Evolutionary conservation across 306 rosid genomes (phyloP).

Genomic region (Castanea mollissima): DNA sequence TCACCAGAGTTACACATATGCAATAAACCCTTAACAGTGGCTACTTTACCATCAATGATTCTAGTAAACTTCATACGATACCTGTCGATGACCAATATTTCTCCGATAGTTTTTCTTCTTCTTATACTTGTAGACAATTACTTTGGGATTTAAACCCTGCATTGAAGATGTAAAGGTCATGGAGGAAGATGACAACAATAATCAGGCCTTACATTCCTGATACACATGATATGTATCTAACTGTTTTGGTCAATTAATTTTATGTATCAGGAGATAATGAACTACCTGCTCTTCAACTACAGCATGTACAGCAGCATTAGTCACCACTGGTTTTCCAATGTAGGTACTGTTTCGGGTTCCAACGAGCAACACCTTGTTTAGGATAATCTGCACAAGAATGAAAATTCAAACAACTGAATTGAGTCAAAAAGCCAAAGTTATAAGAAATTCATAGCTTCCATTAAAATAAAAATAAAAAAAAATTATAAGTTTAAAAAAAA

Average conservation of each 20-base stretch:
- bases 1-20: background rate
- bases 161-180: slow-evolving; percentile 10
- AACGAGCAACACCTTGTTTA: slow-evolving; percentile 86
- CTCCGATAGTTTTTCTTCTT: slow-evolving; percentile 83
- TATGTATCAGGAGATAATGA: slow-evolving; percentile 7
- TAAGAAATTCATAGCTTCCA: background rate
- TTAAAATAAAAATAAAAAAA: no score
- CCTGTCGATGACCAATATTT: slow-evolving; percentile 94
- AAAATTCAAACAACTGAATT: slow-evolving; percentile 2
- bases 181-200: background rate
- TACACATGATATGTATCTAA: no score
- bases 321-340: slow-evolving; percentile 90
- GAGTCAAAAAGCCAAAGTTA: background rate
- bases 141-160: slow-evolving; percentile 76
- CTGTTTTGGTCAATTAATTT: background rate
- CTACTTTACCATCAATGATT: background rate
- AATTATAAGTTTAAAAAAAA: no score
- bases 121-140: slow-evolving; percentile 89
- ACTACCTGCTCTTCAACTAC: slow-evolving; percentile 94
- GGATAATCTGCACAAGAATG: slow-evolving; percentile 58
- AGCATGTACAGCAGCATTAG: slow-evolving; percentile 93
- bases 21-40: background rate
- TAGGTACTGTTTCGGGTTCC: slow-evolving; percentile 76
- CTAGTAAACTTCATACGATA: slow-evolving; percentile 17
- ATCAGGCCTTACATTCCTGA: background rate